phyloP scores from a whole-genome alignment of 1,284 basidiomycete species.

The Phlebopus sp. region DNA sequence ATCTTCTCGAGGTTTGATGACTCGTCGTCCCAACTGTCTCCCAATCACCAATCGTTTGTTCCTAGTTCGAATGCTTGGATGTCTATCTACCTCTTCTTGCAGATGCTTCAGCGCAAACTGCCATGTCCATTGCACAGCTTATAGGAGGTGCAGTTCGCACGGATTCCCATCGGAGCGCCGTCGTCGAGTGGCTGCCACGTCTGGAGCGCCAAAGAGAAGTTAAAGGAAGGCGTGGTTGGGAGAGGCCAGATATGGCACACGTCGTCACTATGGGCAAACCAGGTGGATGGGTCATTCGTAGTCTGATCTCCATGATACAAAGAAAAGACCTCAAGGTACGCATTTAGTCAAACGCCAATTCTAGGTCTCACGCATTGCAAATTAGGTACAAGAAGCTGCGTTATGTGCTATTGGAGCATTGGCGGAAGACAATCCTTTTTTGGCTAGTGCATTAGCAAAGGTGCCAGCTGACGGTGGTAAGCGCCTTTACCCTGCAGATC shows the following conservation, averaged over 20 bases:
- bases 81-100: constrained; percentile 61
- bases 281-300: constrained; percentile 59
- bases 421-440: constrained; percentile 58
- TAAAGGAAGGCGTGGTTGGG: constrained; percentile 68
- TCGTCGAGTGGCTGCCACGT: constrained; percentile 65
- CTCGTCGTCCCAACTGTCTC: not conserved
- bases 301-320: constrained; percentile 46
- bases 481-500: constrained; percentile 7
- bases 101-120: constrained; percentile 38
- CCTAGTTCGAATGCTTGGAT: constrained; percentile 57
- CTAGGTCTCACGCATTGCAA: not conserved
- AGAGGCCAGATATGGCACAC: constrained; percentile 42
- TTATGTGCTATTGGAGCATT: constrained; percentile 69
- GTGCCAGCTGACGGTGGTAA: constrained; percentile 40
- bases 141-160: constrained; percentile 51
- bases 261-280: constrained; percentile 40
- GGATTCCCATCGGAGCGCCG: constrained; percentile 51
- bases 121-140: constrained; percentile 54
- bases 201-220: constrained; percentile 50
- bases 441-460: constrained; percentile 49
- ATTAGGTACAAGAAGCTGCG: constrained; percentile 69
- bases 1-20: constrained; percentile 55
- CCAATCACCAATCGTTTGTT: not conserved
- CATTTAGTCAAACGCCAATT: not conserved
- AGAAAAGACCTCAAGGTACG: constrained; percentile 54